Evolutionary conservation across 345 rosid genomes (phyloP).

Genomic region (Citrus hindsii): DNA sequence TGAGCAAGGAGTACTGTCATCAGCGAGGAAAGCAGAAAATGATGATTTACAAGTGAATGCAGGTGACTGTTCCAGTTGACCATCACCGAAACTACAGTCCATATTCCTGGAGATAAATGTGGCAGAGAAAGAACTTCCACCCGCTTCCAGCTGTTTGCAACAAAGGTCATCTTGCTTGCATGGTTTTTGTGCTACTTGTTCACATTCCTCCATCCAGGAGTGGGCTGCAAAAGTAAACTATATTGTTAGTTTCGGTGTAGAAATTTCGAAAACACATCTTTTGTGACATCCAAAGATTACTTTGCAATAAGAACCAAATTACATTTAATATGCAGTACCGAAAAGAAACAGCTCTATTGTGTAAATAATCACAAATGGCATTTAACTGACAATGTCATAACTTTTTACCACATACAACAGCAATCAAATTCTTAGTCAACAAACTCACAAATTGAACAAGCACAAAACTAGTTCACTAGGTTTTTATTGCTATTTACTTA

Average conservation of each 20-base stretch:
- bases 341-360: neutral
- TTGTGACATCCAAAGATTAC: neutral
- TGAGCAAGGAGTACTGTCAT: constrained; percentile 19
- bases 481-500: neutral
- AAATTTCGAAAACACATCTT: constrained; percentile 1
- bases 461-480: neutral
- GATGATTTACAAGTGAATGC: constrained; percentile 44
- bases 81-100: constrained; percentile 58
- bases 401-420: neutral
- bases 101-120: constrained; percentile 33
- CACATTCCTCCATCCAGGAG: constrained; percentile 61
- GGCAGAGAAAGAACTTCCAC: constrained; percentile 40
- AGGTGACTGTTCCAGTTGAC: constrained; percentile 30
- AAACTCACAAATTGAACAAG: neutral
- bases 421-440: neutral
- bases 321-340: neutral
- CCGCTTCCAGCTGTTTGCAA: constrained; percentile 34
- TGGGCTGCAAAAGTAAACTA: constrained; percentile 45
- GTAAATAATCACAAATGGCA: neutral
- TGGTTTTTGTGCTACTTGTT: constrained; percentile 32
- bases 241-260: neutral
- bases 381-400: neutral
- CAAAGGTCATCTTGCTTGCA: constrained; percentile 27
- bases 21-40: constrained; percentile 50
- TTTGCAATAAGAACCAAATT: neutral